Conservation (phyloP, 306 rosid genomes). For the Vigna angularis region DNA sequence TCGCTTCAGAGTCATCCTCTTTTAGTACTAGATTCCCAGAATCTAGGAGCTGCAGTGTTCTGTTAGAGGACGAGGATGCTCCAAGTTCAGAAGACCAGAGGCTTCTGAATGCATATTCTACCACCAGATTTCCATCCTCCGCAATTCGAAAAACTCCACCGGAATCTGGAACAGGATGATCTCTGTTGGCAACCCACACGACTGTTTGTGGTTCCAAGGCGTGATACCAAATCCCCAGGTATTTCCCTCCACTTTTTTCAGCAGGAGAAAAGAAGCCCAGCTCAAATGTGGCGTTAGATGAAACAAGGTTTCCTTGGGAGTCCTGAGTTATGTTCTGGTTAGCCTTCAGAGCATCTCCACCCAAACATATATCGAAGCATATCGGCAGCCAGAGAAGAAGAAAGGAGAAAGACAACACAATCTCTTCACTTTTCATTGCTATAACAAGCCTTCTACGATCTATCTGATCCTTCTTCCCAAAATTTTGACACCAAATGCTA, state of each 20-base stretch:
- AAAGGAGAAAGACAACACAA: not conserved
- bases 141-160: constrained; percentile 37
- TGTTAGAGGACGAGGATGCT: not conserved
- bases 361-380: not conserved
- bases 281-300: constrained; percentile 38
- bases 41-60: constrained; percentile 44
- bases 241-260: constrained; percentile 10
- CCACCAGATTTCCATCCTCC: constrained; percentile 44
- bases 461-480: too few species aligned
- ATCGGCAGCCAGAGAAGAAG: not conserved
- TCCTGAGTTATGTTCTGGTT: not conserved
- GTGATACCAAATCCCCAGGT: constrained; percentile 55
- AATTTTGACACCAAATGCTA: too few species aligned
- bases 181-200: constrained; percentile 65
- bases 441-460: too few species aligned
- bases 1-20: not conserved
- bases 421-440: not conserved
- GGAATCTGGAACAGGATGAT: not conserved
- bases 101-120: not conserved
- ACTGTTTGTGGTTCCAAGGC: not conserved
- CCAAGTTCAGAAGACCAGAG: constrained; percentile 26
- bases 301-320: constrained; percentile 24
- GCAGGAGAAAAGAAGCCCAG: constrained; percentile 51
- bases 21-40: constrained; percentile 55
- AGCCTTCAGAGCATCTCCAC: not conserved